A percentile compares a stretch with the other conserved stretches of the same genome.
Evolutionary conservation across 176 grass and related monocot species (phyloP).

Genomic region (Avena sativa): DNA sequence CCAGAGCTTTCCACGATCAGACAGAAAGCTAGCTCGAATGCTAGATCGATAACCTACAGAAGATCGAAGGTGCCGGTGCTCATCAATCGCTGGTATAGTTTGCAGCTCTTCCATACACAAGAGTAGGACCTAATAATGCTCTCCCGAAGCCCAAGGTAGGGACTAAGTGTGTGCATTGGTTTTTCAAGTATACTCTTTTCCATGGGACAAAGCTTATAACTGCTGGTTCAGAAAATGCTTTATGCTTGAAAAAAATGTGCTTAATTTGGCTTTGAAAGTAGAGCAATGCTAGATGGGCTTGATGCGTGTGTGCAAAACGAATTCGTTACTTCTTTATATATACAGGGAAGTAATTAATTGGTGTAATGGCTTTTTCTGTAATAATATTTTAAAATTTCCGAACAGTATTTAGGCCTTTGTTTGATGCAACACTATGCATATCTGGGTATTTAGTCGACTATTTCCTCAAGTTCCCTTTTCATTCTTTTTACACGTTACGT

Average conservation of each 20-base stretch:
- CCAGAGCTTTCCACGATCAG: conserved; percentile 55
- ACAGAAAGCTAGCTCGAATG: conserved; percentile 30
- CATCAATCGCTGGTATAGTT: not conserved
- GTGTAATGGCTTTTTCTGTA: conserved; percentile 54
- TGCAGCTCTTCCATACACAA: conserved; percentile 32
- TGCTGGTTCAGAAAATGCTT: conserved; percentile 23
- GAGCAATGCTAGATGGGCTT: conserved; percentile 28
- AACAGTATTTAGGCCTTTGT: not conserved
- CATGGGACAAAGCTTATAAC: conserved; percentile 16
- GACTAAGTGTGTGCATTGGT: conserved; percentile 24
- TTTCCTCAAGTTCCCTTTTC: not conserved
- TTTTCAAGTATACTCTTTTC: conserved; percentile 38
- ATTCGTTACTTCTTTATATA: conserved; percentile 46
- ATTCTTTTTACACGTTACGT: not conserved
- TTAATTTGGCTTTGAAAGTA: conserved; percentile 32
- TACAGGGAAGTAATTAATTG: conserved; percentile 47
- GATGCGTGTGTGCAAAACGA: conserved; percentile 31
- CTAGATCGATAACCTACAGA: not conserved
- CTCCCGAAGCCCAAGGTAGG: conserved; percentile 29
- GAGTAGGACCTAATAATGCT: conserved; percentile 52
- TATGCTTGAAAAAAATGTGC: not conserved
- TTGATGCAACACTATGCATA: not conserved
- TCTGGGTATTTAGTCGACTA: not conserved
- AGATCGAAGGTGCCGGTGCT: not conserved
- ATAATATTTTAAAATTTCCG: conserved; percentile 28